phyloP scores from a whole-genome alignment of 129 eudicot species.

The Pulicaria dysenterica region DNA sequence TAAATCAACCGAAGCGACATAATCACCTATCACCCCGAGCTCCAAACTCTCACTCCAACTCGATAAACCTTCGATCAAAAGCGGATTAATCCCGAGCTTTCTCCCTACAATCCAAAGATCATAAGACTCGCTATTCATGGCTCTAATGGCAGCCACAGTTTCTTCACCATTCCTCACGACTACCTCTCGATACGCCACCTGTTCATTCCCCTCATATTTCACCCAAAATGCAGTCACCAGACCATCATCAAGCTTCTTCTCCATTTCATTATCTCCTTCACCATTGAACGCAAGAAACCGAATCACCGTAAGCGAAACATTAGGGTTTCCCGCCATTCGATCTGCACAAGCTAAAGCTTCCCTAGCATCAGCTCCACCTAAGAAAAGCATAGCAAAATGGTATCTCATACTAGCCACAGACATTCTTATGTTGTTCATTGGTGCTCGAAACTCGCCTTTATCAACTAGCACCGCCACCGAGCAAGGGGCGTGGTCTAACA shows the following conservation, averaged over 20 bases:
- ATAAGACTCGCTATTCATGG: constrained; percentile 47
- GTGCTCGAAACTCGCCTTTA: constrained; percentile 34
- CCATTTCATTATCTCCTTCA: constrained; percentile 65
- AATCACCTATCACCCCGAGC: constrained; percentile 84
- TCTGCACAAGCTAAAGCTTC: constrained; percentile 83
- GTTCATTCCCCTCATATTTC: constrained; percentile 69
- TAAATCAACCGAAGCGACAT: constrained; percentile 64
- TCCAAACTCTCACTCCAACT: constrained; percentile 71
- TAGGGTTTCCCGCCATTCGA: constrained; percentile 58
- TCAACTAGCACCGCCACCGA: constrained; percentile 73
- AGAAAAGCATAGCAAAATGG: constrained; percentile 61
- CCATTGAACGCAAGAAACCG: constrained; percentile 63
- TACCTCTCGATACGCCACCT: constrained; percentile 70
- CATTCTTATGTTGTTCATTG: background rate
- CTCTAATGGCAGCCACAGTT: constrained; percentile 67
- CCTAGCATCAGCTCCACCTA: constrained; percentile 86
- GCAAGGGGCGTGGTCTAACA: constrained; percentile 72
- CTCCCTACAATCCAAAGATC: constrained; percentile 91
- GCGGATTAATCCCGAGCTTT: constrained; percentile 71
- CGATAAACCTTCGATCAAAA: constrained; percentile 59
- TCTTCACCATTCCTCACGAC: constrained; percentile 79
- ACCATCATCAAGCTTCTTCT: constrained; percentile 89
- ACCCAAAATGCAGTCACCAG: constrained; percentile 96
- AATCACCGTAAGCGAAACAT: constrained; percentile 58
- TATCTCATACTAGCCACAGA: constrained; percentile 13